Base-by-base conservation (phyloP, 2,329 filamentous ascomycete species). In the Ramularia endophylla region DNA sequence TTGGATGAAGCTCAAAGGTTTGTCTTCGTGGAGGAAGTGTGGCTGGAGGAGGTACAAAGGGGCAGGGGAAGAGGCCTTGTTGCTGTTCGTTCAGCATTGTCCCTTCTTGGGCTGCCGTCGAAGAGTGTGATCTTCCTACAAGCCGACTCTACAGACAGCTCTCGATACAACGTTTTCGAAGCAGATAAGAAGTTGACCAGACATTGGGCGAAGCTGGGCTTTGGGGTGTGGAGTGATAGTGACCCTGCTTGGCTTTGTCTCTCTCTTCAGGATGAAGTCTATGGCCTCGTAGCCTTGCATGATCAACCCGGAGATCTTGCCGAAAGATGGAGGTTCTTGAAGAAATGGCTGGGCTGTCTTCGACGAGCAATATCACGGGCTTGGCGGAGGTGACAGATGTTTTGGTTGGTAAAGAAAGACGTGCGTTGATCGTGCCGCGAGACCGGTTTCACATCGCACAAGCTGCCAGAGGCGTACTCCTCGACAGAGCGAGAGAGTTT, bases 171-270 rank as follows among this genome's bases (percentile, higher is more conserved):
- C 17, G 19, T 16, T 9, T 34, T 35, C n/a, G 38, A 48, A 8
- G 49, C 42, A 13, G 39, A 42, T 9, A 47, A 46, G 36, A 50
- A 45, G 36, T 36, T 52, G 34, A 44, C 43, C 13, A 39, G 36
- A 12, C 46, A 52, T 40, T 54, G 48, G 47, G 47, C 33, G 35
- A 31, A 41, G 35, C 28, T 54, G 22, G 44, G 47, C 7, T 52
- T 52, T 17, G 19, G 27, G 9, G 38, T 32, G 20, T 54, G 52
- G 52, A 54, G 52, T 34, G 31, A 46, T n/a, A 52, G 36, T 27
- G 52, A 54, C 36, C 38, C 38, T 16, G 38, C 47, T 19, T 54
- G 52, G 50, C 28, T 52, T 18, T 48, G 48, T 27, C 22, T 53
- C 29, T 37, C 33, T n/a, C 11, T 42, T 8, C 20, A 35, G 31